Percentiles rank a stretch among this genome's conserved stretches.
Evolutionary conservation across 164 flowering plant species (phyloP).

Genomic region (Paratinospora sagittata): DNA sequence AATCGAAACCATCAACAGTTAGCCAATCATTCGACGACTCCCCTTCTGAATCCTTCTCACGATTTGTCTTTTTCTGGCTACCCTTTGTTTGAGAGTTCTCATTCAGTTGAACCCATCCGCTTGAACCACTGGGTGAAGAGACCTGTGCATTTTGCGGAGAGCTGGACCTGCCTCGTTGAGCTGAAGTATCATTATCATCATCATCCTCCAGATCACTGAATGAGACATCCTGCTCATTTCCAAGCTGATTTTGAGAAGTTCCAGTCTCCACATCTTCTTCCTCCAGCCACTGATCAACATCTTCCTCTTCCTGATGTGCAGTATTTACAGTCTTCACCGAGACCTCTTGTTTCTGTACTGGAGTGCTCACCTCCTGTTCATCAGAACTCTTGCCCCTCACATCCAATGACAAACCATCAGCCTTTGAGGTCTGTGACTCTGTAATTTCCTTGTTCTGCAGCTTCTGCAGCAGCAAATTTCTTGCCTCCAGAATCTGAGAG

Average conservation of each 20-base stretch:
- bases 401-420: conserved; percentile 13
- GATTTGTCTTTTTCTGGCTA: conserved; percentile 24
- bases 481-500: conserved; percentile 45
- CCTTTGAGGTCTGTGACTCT: conserved; percentile 10
- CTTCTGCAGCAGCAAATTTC: conserved; percentile 37
- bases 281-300: conserved; percentile 26
- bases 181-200: conserved; percentile 32
- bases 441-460: conserved; percentile 25
- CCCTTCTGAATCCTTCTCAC: conserved; percentile 47
- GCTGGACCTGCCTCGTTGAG: conserved; percentile 14
- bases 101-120: conserved; percentile 47
- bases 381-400: conserved; percentile 10
- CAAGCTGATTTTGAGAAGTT: conserved; percentile 22
- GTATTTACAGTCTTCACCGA: conserved; percentile 17
- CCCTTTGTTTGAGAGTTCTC: conserved; percentile 22
- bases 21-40: conserved; percentile 60
- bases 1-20: conserved; percentile 48
- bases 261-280: conserved; percentile 21
- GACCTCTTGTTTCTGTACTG: conserved; percentile 18
- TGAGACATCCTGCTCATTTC: conserved; percentile 46
- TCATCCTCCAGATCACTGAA: conserved; percentile 58
- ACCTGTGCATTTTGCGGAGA: conserved; percentile 4
- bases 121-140: conserved; percentile 33
- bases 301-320: conserved; percentile 14
- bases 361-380: conserved; percentile 15